phyloP scores from a whole-genome alignment of 495 filamentous ascomycete species.

The Penicillium malachiteum region DNA sequence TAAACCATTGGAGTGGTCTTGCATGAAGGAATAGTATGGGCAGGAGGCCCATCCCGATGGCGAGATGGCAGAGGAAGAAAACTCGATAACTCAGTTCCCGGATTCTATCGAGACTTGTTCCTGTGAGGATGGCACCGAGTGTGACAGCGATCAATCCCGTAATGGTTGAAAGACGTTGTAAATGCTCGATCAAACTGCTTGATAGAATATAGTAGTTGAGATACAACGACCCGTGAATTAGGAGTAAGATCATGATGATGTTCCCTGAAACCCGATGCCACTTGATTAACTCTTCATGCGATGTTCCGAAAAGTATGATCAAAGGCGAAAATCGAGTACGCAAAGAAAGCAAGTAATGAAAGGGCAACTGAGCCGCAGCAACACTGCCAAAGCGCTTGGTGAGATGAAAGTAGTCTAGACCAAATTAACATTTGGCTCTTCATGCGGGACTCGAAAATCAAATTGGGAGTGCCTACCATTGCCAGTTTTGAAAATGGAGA shows the following conservation, averaged over 20 bases:
- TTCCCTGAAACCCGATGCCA: slow-evolving; percentile 8
- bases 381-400: slow-evolving; percentile 9
- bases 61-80: slow-evolving; percentile 8
- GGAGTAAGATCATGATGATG: slow-evolving; percentile 3
- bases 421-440: background rate
- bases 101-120: slow-evolving; percentile 1
- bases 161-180: background rate
- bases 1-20: slow-evolving; percentile 1
- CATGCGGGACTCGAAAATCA: background rate
- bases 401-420: slow-evolving; percentile 9
- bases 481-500: slow-evolving; percentile 7
- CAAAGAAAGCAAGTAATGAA: slow-evolving; percentile 4
- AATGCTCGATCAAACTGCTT: background rate
- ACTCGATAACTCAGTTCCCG: slow-evolving; percentile 9
- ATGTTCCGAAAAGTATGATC: slow-evolving; percentile 1
- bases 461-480: slow-evolving; percentile 6
- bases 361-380: slow-evolving; percentile 7
- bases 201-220: slow-evolving; percentile 7
- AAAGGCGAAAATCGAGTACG: slow-evolving; percentile 8
- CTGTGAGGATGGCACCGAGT: background rate
- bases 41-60: background rate
- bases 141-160: background rate
- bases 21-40: slow-evolving; percentile 7
- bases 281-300: slow-evolving; percentile 5
- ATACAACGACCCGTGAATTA: slow-evolving; percentile 3